Base-by-base conservation (phyloP, 1,139 yeast species). In the Zygoascus hellenicus region DNA sequence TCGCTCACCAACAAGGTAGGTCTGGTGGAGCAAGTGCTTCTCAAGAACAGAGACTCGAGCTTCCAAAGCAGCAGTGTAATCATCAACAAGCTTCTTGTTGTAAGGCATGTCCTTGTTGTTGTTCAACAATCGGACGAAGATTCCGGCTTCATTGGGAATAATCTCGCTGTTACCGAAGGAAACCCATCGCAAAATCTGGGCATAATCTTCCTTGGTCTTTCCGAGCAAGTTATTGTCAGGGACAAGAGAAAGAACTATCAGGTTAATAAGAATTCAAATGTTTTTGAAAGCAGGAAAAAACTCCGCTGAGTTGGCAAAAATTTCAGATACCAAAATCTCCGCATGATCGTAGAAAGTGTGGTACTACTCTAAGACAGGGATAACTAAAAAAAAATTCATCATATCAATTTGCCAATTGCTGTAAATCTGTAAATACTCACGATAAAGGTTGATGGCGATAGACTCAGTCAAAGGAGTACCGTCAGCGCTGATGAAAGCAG, bases 1-100 rank as follows among this genome's bases (percentile, higher is more conserved):
- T 74, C 92, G 79, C 75, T 90, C 97, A 66, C 95, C 94, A 62
- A 83, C 97, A 67, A 92, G 80, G 76, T 77, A 92, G 55, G 97
- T 88, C 81, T 76, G 78, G 64, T 80, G 77, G 55, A 73, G 66
- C 63, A 92, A 78, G 53, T 59, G 59, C 47, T 56, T 48, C 55
- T 67, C 67, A 42, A 60, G 42, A 34, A 60, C 43, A 30, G 42
- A 43, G 50, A 81, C 59, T 49, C 67, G 63, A 53, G 73, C 68
- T 47, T 72, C 76, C 46, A 77, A 58, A 47, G 62, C 61, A 32
- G 58, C 75, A 41, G 57, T 55, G 51, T 75, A 74, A 43, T 77
- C 78, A 55, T 87, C 95, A 54, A 79, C 80, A 49, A 61, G 64
- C 75, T 83, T 84, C 81, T 88, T 88, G 84, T 86, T 85, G 84